phyloP scores from a whole-genome alignment of 2,329 filamentous ascomycete genomes.

The Myriosclerotinia curreyana region DNA sequence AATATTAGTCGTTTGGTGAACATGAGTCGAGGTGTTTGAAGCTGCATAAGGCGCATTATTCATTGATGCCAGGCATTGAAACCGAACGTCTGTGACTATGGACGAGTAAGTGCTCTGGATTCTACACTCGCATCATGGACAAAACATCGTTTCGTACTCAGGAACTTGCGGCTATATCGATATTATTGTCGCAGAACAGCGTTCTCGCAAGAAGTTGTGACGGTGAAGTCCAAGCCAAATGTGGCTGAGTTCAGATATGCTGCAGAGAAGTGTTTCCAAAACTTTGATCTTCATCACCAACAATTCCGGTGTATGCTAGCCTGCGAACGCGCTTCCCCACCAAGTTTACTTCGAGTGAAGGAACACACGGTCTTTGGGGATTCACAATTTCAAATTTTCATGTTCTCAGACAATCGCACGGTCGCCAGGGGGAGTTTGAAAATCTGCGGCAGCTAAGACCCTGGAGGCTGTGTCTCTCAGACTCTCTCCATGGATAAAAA shows the following conservation, averaged over 20 bases:
- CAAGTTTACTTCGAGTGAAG: neutral
- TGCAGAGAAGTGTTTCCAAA: conserved; percentile 18
- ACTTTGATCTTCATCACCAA: neutral
- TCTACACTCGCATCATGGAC: neutral
- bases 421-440: conserved; percentile 2
- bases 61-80: neutral
- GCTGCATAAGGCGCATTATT: neutral
- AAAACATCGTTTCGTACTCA: neutral
- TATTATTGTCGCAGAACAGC: conserved; percentile 5
- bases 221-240: conserved; percentile 1
- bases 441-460: conserved; percentile 1
- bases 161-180: neutral
- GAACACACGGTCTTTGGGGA: conserved; percentile 4
- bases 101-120: neutral
- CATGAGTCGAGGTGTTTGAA: conserved; percentile 2
- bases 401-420: conserved; percentile 17
- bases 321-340: conserved; percentile 12
- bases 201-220: conserved; percentile 3
- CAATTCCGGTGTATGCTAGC: conserved; percentile 5
- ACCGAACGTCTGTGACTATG: neutral
- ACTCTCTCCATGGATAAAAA: neutral
- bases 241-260: conserved; percentile 13
- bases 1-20: neutral
- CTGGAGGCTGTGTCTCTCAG: conserved; percentile 5
- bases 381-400: conserved; percentile 10